Percentiles rank a stretch among this genome's conserved stretches.
phyloP scores from a whole-genome alignment of 306 rosid genomes.

The Citrullus mucosospermus region DNA sequence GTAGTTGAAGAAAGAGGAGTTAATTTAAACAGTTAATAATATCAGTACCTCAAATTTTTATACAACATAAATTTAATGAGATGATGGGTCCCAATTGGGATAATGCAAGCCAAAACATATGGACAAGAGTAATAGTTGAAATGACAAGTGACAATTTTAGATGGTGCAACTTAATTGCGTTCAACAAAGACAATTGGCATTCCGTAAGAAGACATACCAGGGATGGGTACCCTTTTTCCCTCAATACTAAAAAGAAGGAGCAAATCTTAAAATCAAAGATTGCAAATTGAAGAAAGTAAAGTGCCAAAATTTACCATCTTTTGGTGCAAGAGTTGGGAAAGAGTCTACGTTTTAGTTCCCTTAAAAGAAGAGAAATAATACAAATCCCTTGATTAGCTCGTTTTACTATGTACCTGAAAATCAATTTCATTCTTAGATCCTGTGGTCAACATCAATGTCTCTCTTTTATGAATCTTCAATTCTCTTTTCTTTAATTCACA shows the following conservation, averaged over 20 bases:
- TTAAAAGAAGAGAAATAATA: not conserved
- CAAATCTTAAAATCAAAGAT: constrained; percentile 3
- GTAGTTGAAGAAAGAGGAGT: not conserved
- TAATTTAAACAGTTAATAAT: not conserved
- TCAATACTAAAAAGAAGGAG: not conserved
- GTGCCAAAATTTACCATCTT: constrained; percentile 6
- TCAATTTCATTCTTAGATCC: not conserved
- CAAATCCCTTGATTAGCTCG: not conserved
- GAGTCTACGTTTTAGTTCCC: not conserved
- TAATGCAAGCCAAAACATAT: constrained; percentile 1
- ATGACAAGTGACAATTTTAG: not conserved
- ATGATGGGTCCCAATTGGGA: constrained; percentile 1
- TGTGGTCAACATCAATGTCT: not conserved
- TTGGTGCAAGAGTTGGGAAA: constrained; percentile 2
- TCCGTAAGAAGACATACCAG: not conserved
- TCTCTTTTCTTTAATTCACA: not conserved
- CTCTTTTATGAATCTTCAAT: not conserved
- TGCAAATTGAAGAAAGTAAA: not conserved
- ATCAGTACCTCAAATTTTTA: not conserved
- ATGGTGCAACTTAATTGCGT: not conserved
- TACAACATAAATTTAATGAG: not conserved
- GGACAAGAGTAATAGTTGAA: not conserved
- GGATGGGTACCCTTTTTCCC: not conserved
- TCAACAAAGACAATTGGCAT: constrained; percentile 10
- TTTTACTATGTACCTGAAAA: not conserved